Evolutionary conservation across 345 rosid genomes (phyloP).

Genomic region (Salix dunnii): DNA sequence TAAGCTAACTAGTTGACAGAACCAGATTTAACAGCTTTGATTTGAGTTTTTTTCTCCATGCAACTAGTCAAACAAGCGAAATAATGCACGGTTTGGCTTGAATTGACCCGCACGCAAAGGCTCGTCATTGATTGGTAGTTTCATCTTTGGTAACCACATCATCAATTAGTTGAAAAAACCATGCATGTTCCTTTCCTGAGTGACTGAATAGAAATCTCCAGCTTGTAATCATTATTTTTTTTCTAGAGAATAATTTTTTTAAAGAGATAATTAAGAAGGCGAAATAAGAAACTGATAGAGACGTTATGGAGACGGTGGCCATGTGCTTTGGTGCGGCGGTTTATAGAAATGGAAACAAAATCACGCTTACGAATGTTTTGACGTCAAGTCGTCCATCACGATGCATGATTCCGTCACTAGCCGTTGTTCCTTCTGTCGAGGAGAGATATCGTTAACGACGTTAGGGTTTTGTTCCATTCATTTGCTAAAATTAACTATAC

Average conservation of each 20-base stretch:
- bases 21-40: neutral
- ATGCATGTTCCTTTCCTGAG: neutral
- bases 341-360: neutral
- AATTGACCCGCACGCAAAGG: neutral
- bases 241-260: neutral
- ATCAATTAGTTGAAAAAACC: neutral
- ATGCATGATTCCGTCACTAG: neutral
- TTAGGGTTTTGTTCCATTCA: neutral
- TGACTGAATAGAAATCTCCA: conserved; percentile 2
- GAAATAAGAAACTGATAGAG: conserved; percentile 5
- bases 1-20: no score
- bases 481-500: no score
- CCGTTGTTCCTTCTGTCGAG: no score
- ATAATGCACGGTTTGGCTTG: neutral
- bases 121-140: neutral
- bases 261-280: neutral
- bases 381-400: conserved; percentile 14
- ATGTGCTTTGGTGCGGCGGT: conserved; percentile 46
- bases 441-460: neutral
- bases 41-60: neutral
- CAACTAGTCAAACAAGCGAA: neutral
- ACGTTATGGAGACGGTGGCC: conserved; percentile 23
- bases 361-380: neutral
- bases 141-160: neutral
- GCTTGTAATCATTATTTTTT: neutral